phyloP scores from a whole-genome alignment of 495 filamentous ascomycete genomes.

The Lichenothelia convexa region DNA sequence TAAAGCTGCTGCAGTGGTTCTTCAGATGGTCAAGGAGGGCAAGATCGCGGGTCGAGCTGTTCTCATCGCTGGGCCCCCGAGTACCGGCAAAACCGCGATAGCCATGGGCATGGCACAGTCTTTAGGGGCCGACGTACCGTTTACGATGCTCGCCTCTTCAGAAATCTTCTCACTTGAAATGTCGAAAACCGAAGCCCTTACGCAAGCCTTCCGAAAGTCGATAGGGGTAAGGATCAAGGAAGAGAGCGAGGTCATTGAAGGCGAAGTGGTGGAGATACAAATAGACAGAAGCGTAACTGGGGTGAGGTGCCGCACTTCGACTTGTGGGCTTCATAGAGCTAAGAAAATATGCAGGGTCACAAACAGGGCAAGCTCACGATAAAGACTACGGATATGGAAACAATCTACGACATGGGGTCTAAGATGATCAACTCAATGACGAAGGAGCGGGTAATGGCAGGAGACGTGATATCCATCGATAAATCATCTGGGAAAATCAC shows the following conservation, averaged over 20 bases:
- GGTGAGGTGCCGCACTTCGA: constrained; percentile 24
- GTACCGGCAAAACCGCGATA: constrained; percentile 95
- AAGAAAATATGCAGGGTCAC: constrained; percentile 34
- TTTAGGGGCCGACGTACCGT: constrained; percentile 81
- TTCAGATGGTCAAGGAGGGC: constrained; percentile 96
- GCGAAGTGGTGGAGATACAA: constrained; percentile 97
- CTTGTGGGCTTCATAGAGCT: background rate
- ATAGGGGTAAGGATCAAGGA: constrained; percentile 96
- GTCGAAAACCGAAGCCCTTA: constrained; percentile 96
- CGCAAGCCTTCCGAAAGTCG: constrained; percentile 91
- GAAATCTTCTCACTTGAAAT: constrained; percentile 98
- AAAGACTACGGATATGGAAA: constrained; percentile 99
- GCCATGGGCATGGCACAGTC: constrained; percentile 98
- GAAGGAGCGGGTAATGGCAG: constrained; percentile 95
- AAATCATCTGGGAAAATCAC: constrained; percentile 96
- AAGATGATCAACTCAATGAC: constrained; percentile 99
- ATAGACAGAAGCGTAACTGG: constrained; percentile 95
- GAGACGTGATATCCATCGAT: constrained; percentile 95
- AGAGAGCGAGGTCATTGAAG: constrained; percentile 97
- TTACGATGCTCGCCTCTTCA: constrained; percentile 84
- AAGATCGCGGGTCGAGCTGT: constrained; percentile 95
- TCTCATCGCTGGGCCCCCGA: constrained; percentile 88
- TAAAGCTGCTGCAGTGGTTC: constrained; percentile 83
- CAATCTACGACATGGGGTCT: constrained; percentile 95
- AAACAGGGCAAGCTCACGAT: constrained; percentile 99